phyloP scores from a whole-genome alignment of 176 grass and related monocot genomes.

The Chloris gayana region DNA sequence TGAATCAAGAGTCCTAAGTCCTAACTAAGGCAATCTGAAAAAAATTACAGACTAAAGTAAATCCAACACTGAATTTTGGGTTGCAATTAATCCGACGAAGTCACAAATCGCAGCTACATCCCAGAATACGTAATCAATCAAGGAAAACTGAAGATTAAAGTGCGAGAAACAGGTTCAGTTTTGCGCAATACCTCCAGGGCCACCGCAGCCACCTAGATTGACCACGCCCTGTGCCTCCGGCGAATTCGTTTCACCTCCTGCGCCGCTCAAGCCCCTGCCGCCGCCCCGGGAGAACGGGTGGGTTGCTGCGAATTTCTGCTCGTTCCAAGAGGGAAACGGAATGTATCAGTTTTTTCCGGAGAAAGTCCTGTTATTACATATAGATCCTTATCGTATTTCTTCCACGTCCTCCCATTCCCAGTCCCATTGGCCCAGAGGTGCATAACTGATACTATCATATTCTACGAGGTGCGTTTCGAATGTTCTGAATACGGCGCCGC shows the following conservation, averaged over 20 bases:
- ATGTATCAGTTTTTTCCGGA: not conserved
- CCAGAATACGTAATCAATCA: not conserved
- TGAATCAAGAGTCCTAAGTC: not conserved
- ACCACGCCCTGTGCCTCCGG: not conserved
- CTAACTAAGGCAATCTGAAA: too few species aligned
- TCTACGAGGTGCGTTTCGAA: not conserved
- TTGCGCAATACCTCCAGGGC: not conserved
- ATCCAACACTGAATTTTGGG: not conserved
- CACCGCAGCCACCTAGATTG: too few species aligned
- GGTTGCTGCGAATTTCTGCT: not conserved
- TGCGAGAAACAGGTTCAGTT: not conserved
- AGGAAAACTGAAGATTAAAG: not conserved
- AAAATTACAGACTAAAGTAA: not conserved
- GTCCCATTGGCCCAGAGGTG: not conserved
- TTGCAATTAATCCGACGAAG: not conserved
- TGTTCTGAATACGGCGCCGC: not conserved
- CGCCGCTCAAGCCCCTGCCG: not conserved
- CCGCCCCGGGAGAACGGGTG: not conserved
- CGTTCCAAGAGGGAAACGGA: not conserved
- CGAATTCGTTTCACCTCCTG: not conserved
- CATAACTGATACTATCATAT: accelerated
- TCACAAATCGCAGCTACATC: not conserved
- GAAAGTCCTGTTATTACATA: not conserved
- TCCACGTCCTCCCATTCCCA: not conserved
- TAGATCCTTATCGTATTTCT: not conserved